Conservation (phyloP, 495 filamentous ascomycete species). For the Sabuloglossum arenarium region DNA sequence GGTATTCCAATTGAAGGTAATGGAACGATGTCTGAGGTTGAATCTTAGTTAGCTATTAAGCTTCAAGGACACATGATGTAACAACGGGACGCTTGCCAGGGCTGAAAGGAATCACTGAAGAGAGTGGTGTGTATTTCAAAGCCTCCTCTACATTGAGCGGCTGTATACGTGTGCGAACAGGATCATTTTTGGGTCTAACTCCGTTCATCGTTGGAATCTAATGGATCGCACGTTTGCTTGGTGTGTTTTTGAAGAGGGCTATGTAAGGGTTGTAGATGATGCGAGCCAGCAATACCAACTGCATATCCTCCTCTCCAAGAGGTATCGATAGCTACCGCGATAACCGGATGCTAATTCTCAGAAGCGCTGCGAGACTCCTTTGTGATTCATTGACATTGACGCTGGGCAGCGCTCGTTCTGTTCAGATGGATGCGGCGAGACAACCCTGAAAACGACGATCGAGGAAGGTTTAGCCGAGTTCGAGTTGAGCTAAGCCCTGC, state of each 20-base stretch:
- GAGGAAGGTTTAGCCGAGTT: neutral
- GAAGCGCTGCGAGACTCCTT: neutral
- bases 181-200: slow-evolving; percentile 12
- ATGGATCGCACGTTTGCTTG: neutral
- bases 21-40: slow-evolving; percentile 40
- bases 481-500: neutral
- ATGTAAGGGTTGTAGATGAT: neutral
- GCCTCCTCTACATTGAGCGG: slow-evolving; percentile 58
- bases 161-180: slow-evolving; percentile 9
- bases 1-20: slow-evolving; percentile 32
- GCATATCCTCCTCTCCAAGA: neutral
- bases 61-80: slow-evolving; percentile 1
- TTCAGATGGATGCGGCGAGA: neutral
- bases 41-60: slow-evolving; percentile 4
- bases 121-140: slow-evolving; percentile 77
- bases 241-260: neutral
- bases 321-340: neutral
- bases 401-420: neutral
- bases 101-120: slow-evolving; percentile 70
- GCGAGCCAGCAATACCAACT: neutral
- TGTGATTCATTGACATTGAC: neutral
- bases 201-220: neutral
- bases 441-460: neutral
- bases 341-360: neutral
- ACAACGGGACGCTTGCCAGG: slow-evolving; percentile 31